Percentiles rank a stretch among this genome's conserved stretches.
Conservation (phyloP, 2,329 filamentous ascomycete species). For the Pestalotiopsis sp. region DNA sequence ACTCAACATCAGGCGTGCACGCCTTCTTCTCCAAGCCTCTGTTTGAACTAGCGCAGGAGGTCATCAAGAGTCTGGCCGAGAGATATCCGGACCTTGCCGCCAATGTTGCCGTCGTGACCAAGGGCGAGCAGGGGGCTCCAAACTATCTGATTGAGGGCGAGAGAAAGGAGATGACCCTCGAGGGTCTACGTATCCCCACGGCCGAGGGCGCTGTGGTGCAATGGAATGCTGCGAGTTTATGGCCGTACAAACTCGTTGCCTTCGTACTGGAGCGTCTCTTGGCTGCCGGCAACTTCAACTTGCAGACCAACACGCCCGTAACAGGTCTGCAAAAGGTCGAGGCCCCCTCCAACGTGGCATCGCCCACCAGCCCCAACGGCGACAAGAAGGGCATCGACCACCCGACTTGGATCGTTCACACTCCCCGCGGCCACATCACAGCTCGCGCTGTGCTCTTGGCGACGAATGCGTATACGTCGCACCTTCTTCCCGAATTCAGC, state of each 20-base stretch:
- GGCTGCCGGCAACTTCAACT: constrained; percentile 57
- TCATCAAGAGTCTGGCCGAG: constrained; percentile 53
- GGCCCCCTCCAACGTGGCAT: constrained; percentile 19
- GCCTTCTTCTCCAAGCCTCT: constrained; percentile 60
- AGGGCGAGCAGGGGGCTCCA: constrained; percentile 26
- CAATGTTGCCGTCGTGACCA: constrained; percentile 44
- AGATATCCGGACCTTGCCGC: constrained; percentile 60
- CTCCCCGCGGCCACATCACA: constrained; percentile 67
- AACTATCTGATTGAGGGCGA: constrained; percentile 25
- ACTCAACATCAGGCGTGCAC: constrained; percentile 64
- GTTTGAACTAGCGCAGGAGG: constrained; percentile 52
- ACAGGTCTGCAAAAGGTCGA: constrained; percentile 44
- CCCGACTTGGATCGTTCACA: constrained; percentile 63
- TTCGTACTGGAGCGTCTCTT: constrained; percentile 68
- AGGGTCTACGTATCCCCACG: constrained; percentile 54
- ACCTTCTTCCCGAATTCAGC: constrained; percentile 69
- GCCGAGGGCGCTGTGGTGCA: constrained; percentile 69
- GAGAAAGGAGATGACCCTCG: constrained; percentile 41
- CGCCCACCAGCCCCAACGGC: constrained; percentile 11
- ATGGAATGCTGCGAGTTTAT: constrained; percentile 67
- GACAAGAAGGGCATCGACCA: constrained; percentile 14
- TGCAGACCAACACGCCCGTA: constrained; percentile 76
- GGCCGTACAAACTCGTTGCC: constrained; percentile 84
- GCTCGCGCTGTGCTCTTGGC: constrained; percentile 72
- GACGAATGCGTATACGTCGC: constrained; percentile 83